These are phyloP conservation scores for Betula pendula DNA, from an alignment of 306 rosid species.

Conservation along the genomic window DNA sequence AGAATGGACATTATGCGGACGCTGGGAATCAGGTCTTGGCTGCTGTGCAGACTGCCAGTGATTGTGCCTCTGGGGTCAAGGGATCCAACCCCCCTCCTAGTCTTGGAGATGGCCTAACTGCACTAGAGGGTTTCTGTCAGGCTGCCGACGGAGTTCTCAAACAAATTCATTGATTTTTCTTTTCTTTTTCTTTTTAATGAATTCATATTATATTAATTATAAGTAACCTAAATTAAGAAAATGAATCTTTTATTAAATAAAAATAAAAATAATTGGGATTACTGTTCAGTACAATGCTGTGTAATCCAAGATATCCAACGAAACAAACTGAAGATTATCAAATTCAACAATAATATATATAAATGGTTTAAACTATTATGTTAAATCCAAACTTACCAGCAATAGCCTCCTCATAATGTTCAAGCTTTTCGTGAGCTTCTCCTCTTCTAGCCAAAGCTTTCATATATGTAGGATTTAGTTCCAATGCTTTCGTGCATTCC, in stretches of 20 bases:
- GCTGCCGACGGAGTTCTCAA: neutral
- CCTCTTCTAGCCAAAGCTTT: constrained; percentile 85
- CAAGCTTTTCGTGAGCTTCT: constrained; percentile 93
- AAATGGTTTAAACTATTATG: neutral
- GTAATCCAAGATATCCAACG: neutral
- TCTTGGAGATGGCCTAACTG: neutral
- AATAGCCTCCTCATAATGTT: constrained; percentile 88
- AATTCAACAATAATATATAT: no score
- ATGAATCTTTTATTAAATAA: no score
- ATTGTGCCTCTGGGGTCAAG: neutral
- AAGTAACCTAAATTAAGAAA: no score
- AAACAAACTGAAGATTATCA: neutral
- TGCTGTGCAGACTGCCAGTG: neutral
- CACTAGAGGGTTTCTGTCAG: neutral
- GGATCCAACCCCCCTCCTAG: neutral
- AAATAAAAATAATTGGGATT: no score
- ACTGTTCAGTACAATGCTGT: neutral
- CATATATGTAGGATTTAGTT: constrained; percentile 67
- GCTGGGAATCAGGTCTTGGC: neutral
- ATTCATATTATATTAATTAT: no score
- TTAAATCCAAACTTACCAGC: constrained; percentile 49
- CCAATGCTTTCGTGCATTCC: constrained; percentile 92
- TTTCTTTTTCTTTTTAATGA: no score
- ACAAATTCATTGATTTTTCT: neutral
- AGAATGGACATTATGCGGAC: neutral